Evolutionary conservation across 768 basidiomycete genomes (phyloP), one percentile per base, ranked within the genome.

Genomic region (Ramaria sp.): DNA sequence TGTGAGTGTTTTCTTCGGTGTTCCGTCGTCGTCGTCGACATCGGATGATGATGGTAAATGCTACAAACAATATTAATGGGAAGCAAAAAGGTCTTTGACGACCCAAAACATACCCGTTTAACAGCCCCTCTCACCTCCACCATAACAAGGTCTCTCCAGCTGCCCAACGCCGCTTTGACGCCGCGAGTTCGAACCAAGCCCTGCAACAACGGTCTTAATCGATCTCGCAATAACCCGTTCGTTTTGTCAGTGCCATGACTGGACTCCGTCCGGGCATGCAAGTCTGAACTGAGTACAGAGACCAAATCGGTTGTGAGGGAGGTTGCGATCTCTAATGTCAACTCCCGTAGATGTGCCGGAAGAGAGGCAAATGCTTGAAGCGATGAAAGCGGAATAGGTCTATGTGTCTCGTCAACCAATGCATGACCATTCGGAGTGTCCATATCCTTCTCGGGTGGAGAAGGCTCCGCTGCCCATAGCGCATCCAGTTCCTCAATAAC

Each of bases 231-330:
- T 1, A 73, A 73, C 59, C 78, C 66, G 57, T 79, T 51, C 69
- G 24, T 64, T 62, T 52, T 71, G 51, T 48, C 59, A 7, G 27
- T 43, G 9, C 30, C 54, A 0, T 45, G 57, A 50, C 45, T 66
- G 43, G 66, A 62, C 47, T 64, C 59, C 41, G 81, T 74, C 19
- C 83, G 78, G 49, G 79, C 75, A 3, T 78, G 70, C 34, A 93
- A 71, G 68, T 91, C 89, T 49, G 75, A 73, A 48, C 78, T 77
- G 30, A 94, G 75, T 2, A 85, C 77, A 24, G 75, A 74, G n/a
- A 90, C 81, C 2, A 94, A 73, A 65, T 95, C 91, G 17, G 79
- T 74, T 6, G 90, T 83, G 22, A 96, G 72, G 0, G 88, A 86
- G 2, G 78, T 72, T 0, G 87, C 81, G 61, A 96, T 90, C 63